These are phyloP conservation scores for Apiospora saccharicola DNA, from an alignment of 2,329 filamentous ascomycete species.

Conservation along the genomic window DNA sequence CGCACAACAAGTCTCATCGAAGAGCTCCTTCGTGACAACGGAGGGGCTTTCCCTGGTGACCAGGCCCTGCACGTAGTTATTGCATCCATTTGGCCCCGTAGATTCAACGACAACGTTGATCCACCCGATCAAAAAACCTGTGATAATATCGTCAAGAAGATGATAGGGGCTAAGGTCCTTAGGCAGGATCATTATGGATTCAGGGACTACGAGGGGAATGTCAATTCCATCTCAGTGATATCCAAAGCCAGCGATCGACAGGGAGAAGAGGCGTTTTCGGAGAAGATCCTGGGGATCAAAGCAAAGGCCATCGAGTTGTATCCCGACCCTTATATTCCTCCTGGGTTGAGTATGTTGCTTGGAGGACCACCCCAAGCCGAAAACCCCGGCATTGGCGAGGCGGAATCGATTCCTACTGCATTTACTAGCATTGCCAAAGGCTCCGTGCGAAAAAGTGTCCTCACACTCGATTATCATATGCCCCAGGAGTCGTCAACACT, in stretches of 20 bases:
- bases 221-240: conserved; percentile 25
- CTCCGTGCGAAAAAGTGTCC: conserved; percentile 8
- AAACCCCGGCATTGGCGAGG: background rate
- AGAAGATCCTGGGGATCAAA: conserved; percentile 24
- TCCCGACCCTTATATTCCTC: conserved; percentile 27
- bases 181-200: conserved; percentile 22
- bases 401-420: background rate
- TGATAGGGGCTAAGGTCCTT: conserved; percentile 31
- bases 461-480: conserved; percentile 23
- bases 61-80: conserved; percentile 58
- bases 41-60: conserved; percentile 60
- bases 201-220: background rate
- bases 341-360: conserved; percentile 13
- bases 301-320: conserved; percentile 26
- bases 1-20: conserved; percentile 22
- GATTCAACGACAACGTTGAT: conserved; percentile 43
- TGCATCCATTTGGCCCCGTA: conserved; percentile 49
- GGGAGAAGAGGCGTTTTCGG: background rate
- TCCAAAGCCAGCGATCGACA: background rate
- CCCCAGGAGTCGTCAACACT: background rate
- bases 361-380: background rate
- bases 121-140: conserved; percentile 44
- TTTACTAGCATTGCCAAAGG: conserved; percentile 2
- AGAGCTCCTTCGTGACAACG: conserved; percentile 47
- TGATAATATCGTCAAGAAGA: conserved; percentile 37